Evolutionary conservation across 192 early-diverging fungal genomes (phyloP).

Genomic region (Haplosporangium gracile): DNA sequence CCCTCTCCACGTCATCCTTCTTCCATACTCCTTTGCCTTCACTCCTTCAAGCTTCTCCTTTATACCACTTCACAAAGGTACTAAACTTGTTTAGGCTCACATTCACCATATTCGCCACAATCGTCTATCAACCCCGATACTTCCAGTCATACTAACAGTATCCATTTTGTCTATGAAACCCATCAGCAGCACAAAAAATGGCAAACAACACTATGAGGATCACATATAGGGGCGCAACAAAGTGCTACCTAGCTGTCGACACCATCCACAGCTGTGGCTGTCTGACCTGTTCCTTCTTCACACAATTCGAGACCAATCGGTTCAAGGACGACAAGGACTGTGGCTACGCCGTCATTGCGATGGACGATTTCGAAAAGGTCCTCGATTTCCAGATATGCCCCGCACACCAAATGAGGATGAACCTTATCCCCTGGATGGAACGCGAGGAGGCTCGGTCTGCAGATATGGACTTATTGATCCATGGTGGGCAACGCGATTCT

Average conservation of each 20-base stretch:
- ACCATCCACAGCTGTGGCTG: neutral
- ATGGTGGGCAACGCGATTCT: neutral
- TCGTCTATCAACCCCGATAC: too few relatives aligned
- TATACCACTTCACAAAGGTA: too few relatives aligned
- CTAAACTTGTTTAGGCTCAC: too few relatives aligned
- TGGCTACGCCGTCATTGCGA: neutral
- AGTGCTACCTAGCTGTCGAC: neutral
- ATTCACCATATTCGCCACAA: too few relatives aligned
- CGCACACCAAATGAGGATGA: neutral
- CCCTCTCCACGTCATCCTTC: too few relatives aligned
- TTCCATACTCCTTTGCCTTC: too few relatives aligned
- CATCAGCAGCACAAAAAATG: neutral
- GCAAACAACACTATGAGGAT: neutral
- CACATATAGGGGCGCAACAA: neutral
- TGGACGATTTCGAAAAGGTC: neutral
- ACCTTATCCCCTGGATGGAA: neutral
- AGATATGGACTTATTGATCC: neutral
- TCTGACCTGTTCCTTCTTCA: neutral
- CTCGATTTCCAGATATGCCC: neutral
- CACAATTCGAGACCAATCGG: neutral
- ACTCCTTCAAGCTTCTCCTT: too few relatives aligned
- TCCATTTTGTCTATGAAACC: neutral
- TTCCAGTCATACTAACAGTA: too few relatives aligned
- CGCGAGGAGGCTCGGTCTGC: neutral
- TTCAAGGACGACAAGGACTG: constrained; percentile 2